Conservation (phyloP, 163 green algal genomes). For the Volvox carteri region DNA sequence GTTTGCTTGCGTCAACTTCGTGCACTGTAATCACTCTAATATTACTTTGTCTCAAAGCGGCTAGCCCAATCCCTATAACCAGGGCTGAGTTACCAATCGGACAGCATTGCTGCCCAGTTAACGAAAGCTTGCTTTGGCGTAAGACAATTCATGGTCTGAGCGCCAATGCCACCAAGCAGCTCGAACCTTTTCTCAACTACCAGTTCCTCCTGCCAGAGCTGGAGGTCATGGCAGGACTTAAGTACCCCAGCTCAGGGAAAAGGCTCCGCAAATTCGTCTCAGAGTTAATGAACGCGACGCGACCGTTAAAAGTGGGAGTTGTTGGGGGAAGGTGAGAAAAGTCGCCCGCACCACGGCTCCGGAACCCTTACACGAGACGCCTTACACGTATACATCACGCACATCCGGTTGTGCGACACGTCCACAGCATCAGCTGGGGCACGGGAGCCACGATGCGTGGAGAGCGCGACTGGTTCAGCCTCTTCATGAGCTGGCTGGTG, state of each 20-base stretch:
- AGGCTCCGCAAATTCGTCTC: slow-evolving; percentile 12
- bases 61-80: background rate
- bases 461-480: background rate
- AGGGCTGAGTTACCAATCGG: background rate
- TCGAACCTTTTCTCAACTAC: background rate
- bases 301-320: background rate
- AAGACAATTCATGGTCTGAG: background rate
- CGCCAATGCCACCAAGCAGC: background rate
- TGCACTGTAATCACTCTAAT: too few relatives aligned
- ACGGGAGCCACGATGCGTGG: background rate
- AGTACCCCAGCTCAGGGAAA: background rate
- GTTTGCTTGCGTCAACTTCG: too few relatives aligned
- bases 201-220: slow-evolving; percentile 5
- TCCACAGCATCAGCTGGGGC: slow-evolving; percentile 14
- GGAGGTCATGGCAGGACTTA: background rate
- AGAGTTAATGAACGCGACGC: background rate
- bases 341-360: background rate
- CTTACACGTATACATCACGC: too few relatives aligned
- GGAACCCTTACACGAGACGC: background rate
- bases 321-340: background rate
- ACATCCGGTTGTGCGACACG: background rate
- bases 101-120: slow-evolving; percentile 1
- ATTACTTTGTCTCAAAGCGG: background rate
- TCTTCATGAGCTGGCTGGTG: slow-evolving; percentile 12
- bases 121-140: background rate